A percentile compares a stretch with the other conserved stretches of the same genome.
phyloP scores from a whole-genome alignment of 2,329 filamentous ascomycete species.

The Chaetothyriales sp. region DNA sequence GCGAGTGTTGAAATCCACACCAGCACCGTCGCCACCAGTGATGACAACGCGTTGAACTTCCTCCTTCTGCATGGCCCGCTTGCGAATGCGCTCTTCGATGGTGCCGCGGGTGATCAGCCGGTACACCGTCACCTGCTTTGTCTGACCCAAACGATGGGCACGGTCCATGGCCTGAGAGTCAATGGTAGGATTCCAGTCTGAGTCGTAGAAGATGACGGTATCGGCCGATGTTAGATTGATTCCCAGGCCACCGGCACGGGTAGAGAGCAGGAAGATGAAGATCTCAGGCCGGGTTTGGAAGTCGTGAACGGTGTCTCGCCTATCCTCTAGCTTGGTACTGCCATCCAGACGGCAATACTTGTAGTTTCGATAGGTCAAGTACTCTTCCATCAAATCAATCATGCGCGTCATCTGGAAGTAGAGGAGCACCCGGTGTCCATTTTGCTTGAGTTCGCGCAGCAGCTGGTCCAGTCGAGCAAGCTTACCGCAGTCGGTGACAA shows the following conservation, averaged over 20 bases:
- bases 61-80: conserved; percentile 93
- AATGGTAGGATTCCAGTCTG: conserved; percentile 98
- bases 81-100: conserved; percentile 94
- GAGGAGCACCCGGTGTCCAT: conserved; percentile 78
- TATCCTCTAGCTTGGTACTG: conserved; percentile 91
- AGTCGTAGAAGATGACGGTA: conserved; percentile 99
- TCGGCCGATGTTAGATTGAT: conserved; percentile 95
- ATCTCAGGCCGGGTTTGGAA: conserved; percentile 92
- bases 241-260: conserved; percentile 88
- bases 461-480: conserved; percentile 79
- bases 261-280: conserved; percentile 92
- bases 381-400: conserved; percentile 99
- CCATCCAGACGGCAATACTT: conserved; percentile 95
- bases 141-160: conserved; percentile 93
- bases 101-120: conserved; percentile 92
- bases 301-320: conserved; percentile 87
- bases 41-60: conserved; percentile 97
- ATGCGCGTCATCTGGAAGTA: conserved; percentile 99
- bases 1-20: conserved; percentile 92
- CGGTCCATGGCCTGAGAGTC: conserved; percentile 98
- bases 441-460: conserved; percentile 77
- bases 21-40: conserved; percentile 63
- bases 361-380: conserved; percentile 96
- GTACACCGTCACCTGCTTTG: conserved; percentile 89
- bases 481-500: conserved; percentile 95